phyloP scores from a whole-genome alignment of 768 basidiomycete genomes.

The Mycena rosella region DNA sequence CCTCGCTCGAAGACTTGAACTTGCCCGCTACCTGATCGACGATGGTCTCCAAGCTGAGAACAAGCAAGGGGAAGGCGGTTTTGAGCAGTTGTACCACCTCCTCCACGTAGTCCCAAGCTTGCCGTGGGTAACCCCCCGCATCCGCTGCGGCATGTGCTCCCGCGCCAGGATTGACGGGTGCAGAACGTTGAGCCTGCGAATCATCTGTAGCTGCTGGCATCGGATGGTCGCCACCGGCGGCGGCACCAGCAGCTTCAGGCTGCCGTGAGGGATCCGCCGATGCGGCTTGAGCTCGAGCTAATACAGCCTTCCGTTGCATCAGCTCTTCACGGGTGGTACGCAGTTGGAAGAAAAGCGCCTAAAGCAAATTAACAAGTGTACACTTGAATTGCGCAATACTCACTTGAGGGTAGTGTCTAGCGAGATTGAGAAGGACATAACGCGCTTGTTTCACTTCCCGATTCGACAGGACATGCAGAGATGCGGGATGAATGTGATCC shows the following conservation, averaged over 20 bases:
- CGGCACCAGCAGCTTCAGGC: slow-evolving; percentile 27
- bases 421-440: slow-evolving; percentile 88
- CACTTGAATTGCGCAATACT: neutral
- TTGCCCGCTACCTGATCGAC: slow-evolving; percentile 93
- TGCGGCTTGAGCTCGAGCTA: slow-evolving; percentile 51
- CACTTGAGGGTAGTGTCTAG: slow-evolving; percentile 91
- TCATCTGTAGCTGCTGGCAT: slow-evolving; percentile 37
- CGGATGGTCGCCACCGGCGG: slow-evolving; percentile 34
- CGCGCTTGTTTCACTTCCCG: slow-evolving; percentile 95
- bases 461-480: slow-evolving; percentile 90
- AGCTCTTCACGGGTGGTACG: slow-evolving; percentile 88
- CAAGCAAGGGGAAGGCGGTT: slow-evolving; percentile 94
- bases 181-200: slow-evolving; percentile 33
- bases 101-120: slow-evolving; percentile 92
- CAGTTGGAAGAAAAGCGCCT: slow-evolving; percentile 97
- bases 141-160: slow-evolving; percentile 43
- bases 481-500: slow-evolving; percentile 98
- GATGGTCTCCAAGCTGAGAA: slow-evolving; percentile 96
- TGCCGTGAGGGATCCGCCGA: slow-evolving; percentile 47
- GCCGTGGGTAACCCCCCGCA: slow-evolving; percentile 56
- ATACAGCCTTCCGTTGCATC: slow-evolving; percentile 51
- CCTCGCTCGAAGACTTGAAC: slow-evolving; percentile 91
- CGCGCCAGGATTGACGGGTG: slow-evolving; percentile 18
- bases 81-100: slow-evolving; percentile 95
- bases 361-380: slow-evolving; percentile 25